These are phyloP conservation scores for Croton setiger DNA, from an alignment of 441 rosid genomes.

Conservation along the genomic window DNA sequence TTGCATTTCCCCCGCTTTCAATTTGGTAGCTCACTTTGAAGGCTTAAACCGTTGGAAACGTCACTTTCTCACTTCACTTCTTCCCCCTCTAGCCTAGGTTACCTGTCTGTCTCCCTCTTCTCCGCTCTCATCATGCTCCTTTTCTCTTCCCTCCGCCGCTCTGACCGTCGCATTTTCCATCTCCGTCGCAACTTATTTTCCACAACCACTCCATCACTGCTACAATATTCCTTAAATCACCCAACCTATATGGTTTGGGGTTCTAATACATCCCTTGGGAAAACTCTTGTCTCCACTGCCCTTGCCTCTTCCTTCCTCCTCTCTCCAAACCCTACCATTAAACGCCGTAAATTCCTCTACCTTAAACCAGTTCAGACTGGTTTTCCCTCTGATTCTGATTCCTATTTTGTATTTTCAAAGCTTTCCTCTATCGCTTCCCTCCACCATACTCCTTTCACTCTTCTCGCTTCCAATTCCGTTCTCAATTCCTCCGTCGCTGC, in stretches of 20 bases:
- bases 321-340: slow-evolving; percentile 25
- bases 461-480: slow-evolving; percentile 49
- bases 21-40: background rate
- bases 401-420: slow-evolving; percentile 64
- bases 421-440: slow-evolving; percentile 57
- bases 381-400: slow-evolving; percentile 87
- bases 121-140: background rate
- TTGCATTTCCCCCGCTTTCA: background rate
- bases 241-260: slow-evolving; percentile 78
- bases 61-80: background rate
- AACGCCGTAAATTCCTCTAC: slow-evolving; percentile 47
- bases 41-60: background rate
- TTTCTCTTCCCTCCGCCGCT: slow-evolving; percentile 23
- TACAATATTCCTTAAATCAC: slow-evolving; percentile 54
- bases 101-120: background rate
- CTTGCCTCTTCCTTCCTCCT: slow-evolving; percentile 77
- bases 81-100: too few species aligned
- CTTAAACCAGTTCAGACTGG: slow-evolving; percentile 90
- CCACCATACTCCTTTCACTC: slow-evolving; percentile 31
- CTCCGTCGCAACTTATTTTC: slow-evolving; percentile 18
- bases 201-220: slow-evolving; percentile 23
- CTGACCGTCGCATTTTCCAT: slow-evolving; percentile 23
- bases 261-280: slow-evolving; percentile 90
- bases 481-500: slow-evolving; percentile 56
- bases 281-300: slow-evolving; percentile 94